Base-by-base conservation (phyloP, 1,284 basidiomycete species). In the Apiotrichum montevideense region DNA sequence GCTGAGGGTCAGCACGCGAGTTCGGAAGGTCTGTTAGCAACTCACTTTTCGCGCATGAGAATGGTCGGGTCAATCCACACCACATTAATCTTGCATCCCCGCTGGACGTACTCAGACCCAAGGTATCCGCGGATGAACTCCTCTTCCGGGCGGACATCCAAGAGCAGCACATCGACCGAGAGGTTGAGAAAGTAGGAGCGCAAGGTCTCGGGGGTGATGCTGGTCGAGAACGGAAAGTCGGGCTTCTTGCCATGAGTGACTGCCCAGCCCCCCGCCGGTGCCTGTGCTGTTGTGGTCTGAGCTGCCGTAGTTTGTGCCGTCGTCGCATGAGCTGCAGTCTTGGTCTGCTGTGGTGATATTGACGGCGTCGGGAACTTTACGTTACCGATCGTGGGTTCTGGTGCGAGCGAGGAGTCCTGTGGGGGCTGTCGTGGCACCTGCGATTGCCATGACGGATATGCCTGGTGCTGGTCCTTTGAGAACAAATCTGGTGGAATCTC, bases 1-100 rank as follows among this genome's bases (percentile, higher is more conserved):
- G 43, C 90, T 92, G 68, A 46, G 56, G 8, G 29, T 45, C 33
- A 11, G 42, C 13, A 53, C 54, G 41, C 8, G 35, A 48, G 32
- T 47, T 48, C 14, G 35, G 40, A 42, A 39, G 37, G 7, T 7
- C 7, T 13, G 37, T 7, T 39, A 39, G 37, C 6, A 6, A 79
- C 85, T 75, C 71, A 91, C 88, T 81, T 82, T 56, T 83, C 77
- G 43, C 89, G 82, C 57, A 79, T 70, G 39, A 95, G 78, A 3
- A 92, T 82, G 1, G 83, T 82, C 6, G 91, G 90, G 73, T 97
- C 93, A 40, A 97, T 81, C 76, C 91, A 95, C 2, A 93, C 85
- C 1, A 87, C 80, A 15, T 68, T 66, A 33, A 72, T 58, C 42
- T 58, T 58, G 6, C 85, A 84, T 42, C 66, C 68, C 41, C 66